Conservation (phyloP, 495 filamentous ascomycete genomes). For the Bacidia rubella region DNA sequence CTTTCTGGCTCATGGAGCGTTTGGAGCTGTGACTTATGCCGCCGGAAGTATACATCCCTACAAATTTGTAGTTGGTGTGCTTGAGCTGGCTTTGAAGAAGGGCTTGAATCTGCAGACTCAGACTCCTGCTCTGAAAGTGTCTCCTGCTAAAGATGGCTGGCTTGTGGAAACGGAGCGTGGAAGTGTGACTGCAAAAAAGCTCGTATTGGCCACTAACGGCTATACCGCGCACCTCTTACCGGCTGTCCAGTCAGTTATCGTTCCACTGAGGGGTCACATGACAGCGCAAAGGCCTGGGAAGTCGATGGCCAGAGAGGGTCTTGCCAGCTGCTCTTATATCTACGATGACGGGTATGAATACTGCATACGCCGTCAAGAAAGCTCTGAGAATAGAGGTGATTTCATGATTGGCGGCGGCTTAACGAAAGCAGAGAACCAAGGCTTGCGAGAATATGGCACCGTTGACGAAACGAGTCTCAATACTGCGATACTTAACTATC, state of each 20-base stretch:
- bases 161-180: slow-evolving; percentile 41
- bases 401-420: slow-evolving; percentile 61
- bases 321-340: slow-evolving; percentile 45
- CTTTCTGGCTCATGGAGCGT: slow-evolving; percentile 30
- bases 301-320: slow-evolving; percentile 27
- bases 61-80: slow-evolving; percentile 45
- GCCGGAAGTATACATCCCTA: slow-evolving; percentile 55
- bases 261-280: slow-evolving; percentile 57
- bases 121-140: slow-evolving; percentile 38
- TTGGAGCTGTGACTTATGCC: slow-evolving; percentile 42
- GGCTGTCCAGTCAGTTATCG: slow-evolving; percentile 43
- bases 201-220: slow-evolving; percentile 61
- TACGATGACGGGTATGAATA: slow-evolving; percentile 50
- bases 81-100: slow-evolving; percentile 36
- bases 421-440: slow-evolving; percentile 30
- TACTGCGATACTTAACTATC: slow-evolving; percentile 36
- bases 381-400: slow-evolving; percentile 38
- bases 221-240: slow-evolving; percentile 49
- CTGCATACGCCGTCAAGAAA: slow-evolving; percentile 45
- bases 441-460: slow-evolving; percentile 36
- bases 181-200: slow-evolving; percentile 34
- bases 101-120: slow-evolving; percentile 50
- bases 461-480: slow-evolving; percentile 47
- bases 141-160: slow-evolving; percentile 24
- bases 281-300: slow-evolving; percentile 44